Conservation (phyloP, 805 yeast genomes). For the Candida nitratophila region DNA sequence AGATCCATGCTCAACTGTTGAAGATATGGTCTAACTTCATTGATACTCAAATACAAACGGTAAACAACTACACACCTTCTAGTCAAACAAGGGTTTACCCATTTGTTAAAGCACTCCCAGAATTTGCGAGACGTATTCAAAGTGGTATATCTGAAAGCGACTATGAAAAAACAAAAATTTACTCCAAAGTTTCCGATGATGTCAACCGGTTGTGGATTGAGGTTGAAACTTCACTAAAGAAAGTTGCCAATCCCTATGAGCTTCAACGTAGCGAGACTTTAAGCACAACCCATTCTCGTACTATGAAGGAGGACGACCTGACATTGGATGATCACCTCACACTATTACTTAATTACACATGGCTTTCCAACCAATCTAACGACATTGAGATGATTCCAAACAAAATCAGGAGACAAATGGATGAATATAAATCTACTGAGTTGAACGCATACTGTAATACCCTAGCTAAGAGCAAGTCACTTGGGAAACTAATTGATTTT, state of each 20-base stretch:
- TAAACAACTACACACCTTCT: constrained; percentile 27
- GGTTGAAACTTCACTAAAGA: constrained; percentile 10
- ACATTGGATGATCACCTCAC: constrained; percentile 23
- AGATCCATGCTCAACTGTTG: constrained; percentile 43
- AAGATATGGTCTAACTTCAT: constrained; percentile 55
- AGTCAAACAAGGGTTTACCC: constrained; percentile 28
- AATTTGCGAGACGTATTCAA: constrained; percentile 35
- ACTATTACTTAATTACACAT: constrained; percentile 46
- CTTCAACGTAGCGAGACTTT: not conserved
- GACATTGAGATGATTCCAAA: constrained; percentile 17
- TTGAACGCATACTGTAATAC: constrained; percentile 35
- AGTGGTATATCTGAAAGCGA: constrained; percentile 11
- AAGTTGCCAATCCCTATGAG: constrained; percentile 4
- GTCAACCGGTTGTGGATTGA: constrained; percentile 17
- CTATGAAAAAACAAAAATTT: constrained; percentile 9
- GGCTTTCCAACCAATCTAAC: constrained; percentile 37
- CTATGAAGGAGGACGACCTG: not conserved
- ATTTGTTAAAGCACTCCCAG: constrained; percentile 40
- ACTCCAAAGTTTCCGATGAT: constrained; percentile 11
- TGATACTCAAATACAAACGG: constrained; percentile 41
- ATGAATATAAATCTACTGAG: constrained; percentile 26
- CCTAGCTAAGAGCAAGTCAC: constrained; percentile 39
- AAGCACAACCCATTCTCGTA: not conserved
- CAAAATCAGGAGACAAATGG: constrained; percentile 19
- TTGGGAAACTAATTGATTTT: constrained; percentile 65